Evolutionary conservation across 305 asterid species (phyloP).

Genomic region (Striga hermonthica): DNA sequence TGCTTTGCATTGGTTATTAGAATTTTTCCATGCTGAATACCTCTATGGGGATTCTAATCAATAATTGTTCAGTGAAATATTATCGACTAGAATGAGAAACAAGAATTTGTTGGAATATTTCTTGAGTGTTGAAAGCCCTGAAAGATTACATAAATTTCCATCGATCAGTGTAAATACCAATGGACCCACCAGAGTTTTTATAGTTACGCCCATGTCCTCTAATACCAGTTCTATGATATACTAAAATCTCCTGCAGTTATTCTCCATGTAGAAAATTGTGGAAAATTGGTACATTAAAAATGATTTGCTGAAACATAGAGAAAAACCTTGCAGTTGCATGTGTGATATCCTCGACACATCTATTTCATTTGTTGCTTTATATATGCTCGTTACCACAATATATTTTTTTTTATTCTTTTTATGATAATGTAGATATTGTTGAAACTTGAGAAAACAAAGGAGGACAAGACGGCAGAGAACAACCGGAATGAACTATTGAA

Average conservation of each 20-base stretch:
- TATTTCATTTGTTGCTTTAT: slow-evolving; percentile 13
- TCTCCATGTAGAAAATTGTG: not conserved
- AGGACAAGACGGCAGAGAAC: slow-evolving; percentile 87
- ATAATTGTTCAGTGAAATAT: not conserved
- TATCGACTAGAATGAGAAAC: not conserved
- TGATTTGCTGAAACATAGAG: not conserved
- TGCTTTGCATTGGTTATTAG: too few relatives aligned
- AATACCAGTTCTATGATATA: not conserved
- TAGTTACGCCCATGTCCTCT: not conserved
- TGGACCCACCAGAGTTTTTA: slow-evolving; percentile 1
- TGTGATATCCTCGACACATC: not conserved
- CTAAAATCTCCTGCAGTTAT: not conserved
- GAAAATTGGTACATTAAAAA: not conserved
- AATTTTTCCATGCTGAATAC: too few relatives aligned
- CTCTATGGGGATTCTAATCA: too few relatives aligned
- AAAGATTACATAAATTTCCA: not conserved
- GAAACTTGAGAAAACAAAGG: slow-evolving; percentile 90
- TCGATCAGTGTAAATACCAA: not conserved
- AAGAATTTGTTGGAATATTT: not conserved
- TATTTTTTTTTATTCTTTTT: slow-evolving; percentile 22
- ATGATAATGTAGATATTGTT: slow-evolving; percentile 53
- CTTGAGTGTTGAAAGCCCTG: not conserved
- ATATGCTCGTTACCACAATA: not conserved
- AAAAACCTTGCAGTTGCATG: not conserved
- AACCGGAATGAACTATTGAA: slow-evolving; percentile 79